These are phyloP conservation scores for Tetragonia tetragonoides DNA, from an alignment of 148 eudicot genomes.

Conservation along the genomic window DNA sequence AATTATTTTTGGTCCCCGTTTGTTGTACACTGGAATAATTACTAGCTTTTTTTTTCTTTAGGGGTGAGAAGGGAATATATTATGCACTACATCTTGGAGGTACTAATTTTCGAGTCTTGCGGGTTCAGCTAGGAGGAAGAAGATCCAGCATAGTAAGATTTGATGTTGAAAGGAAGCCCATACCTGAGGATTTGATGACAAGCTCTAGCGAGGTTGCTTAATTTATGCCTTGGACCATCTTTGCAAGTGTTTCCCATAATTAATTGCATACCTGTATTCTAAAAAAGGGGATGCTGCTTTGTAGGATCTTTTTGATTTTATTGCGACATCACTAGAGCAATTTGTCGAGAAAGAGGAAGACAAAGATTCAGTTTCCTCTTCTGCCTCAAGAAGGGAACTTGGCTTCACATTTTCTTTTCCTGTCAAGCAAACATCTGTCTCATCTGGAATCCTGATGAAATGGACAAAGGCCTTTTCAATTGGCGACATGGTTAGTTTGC, in stretches of 20 bases:
- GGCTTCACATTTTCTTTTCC: slow-evolving; percentile 96
- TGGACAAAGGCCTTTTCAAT: slow-evolving; percentile 92
- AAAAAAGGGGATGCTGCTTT: slow-evolving; percentile 15
- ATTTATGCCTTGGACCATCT: slow-evolving; percentile 20
- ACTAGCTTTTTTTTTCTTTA: slow-evolving; percentile 29
- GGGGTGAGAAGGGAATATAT: slow-evolving; percentile 83
- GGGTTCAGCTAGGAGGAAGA: slow-evolving; percentile 71
- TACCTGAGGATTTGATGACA: slow-evolving; percentile 75
- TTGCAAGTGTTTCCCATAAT: neutral
- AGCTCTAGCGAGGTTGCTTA: slow-evolving; percentile 70
- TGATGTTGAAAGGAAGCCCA: slow-evolving; percentile 57
- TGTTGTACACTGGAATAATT: slow-evolving; percentile 18
- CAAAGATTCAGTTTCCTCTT: slow-evolving; percentile 31
- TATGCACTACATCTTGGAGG: slow-evolving; percentile 90
- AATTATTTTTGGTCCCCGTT: neutral
- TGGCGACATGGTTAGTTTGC: slow-evolving; percentile 70
- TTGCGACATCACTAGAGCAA: slow-evolving; percentile 59
- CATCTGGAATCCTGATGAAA: slow-evolving; percentile 69
- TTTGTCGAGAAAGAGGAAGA: slow-evolving; percentile 61
- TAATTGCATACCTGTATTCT: neutral
- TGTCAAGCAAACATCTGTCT: slow-evolving; percentile 71
- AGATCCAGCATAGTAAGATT: slow-evolving; percentile 42
- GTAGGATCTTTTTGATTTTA: slow-evolving; percentile 86
- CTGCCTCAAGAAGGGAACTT: slow-evolving; percentile 52
- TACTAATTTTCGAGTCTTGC: slow-evolving; percentile 77